Evolutionary conservation across 2,329 filamentous ascomycete species (phyloP), one percentile per base, ranked within the genome.

Genomic region (Microcyclospora pomicola): DNA sequence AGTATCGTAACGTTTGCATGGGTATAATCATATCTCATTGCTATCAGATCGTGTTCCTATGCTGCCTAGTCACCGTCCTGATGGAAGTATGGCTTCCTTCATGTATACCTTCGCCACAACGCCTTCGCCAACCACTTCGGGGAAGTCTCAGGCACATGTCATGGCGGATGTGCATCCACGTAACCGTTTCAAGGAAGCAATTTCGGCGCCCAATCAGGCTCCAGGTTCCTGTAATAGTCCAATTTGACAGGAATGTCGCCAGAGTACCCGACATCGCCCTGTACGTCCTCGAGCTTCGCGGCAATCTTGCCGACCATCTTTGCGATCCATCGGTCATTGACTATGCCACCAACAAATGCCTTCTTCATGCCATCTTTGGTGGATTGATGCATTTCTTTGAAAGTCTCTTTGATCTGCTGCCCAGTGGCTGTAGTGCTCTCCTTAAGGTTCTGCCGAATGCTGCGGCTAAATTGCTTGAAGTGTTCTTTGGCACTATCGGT

Each of bases 271-370:
- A 69, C 50, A 50, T 71, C 68, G 0, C 68, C 68, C 40, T 65
- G 62, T 27, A 63, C 64, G 15, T 58, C 60, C 51, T 70, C 67
- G 36, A 71, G 40, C 48, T 65, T 69, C 42, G 54, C 57, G 40
- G 65, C 67, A 3, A 68, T 54, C 43, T 67, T 71, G 4, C 69
- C 68, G 0, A 72, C 66, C 44, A 72, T 48, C 49, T 64, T 67
- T 28, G 68, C 68, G 46, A 73, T 71, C 68, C 68, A 72, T 14
- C 66, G 56, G 48, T 73, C 69, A 46, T 72, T 72, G 4, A 67
- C 63, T 28, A 69, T 59, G 1, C 61, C 64, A 28, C 52, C 62
- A 1, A 67, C 60, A 1, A 62, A 56, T 1, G 58, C 62, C 46
- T 65, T 68, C 51, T 66, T 68, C 53, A 68, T 61, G 0, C 64